phyloP scores from a whole-genome alignment of 164 flowering plant species.

The Piper betle region DNA sequence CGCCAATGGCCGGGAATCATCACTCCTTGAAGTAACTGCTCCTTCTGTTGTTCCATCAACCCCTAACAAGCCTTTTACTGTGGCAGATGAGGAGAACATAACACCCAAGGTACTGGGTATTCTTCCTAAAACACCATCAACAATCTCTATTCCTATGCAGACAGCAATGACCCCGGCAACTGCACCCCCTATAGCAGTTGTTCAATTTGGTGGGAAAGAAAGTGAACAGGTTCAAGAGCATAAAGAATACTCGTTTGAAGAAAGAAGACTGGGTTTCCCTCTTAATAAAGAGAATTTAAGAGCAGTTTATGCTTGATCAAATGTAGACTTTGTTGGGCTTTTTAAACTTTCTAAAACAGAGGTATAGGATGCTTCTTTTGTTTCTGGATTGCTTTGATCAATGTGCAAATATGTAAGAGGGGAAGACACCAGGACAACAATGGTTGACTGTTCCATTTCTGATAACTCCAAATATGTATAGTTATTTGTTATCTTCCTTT shows the following conservation, averaged over 20 bases:
- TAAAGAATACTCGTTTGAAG: slow-evolving; percentile 55
- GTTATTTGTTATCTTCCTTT: no score
- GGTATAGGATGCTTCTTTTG: slow-evolving; percentile 14
- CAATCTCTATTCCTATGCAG: slow-evolving; percentile 64
- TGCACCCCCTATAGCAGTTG: slow-evolving; percentile 19
- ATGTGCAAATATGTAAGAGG: background rate
- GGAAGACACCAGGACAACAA: background rate
- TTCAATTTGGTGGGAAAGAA: slow-evolving; percentile 1
- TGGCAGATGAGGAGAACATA: slow-evolving; percentile 25
- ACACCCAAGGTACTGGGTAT: slow-evolving; percentile 37
- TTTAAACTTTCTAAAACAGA: background rate
- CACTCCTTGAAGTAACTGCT: slow-evolving; percentile 12
- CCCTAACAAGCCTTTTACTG: slow-evolving; percentile 13
- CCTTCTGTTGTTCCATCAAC: slow-evolving; percentile 24
- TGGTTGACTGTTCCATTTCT: background rate
- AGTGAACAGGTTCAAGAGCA: slow-evolving; percentile 6
- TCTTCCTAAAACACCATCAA: slow-evolving; percentile 45
- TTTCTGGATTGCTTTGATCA: background rate
- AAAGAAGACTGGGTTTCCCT: slow-evolving; percentile 46
- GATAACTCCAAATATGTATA: no score
- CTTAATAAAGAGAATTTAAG: slow-evolving; percentile 4
- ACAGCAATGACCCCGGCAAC: slow-evolving; percentile 41
- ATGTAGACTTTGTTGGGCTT: background rate
- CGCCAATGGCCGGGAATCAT: slow-evolving; percentile 14
- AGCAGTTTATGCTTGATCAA: slow-evolving; percentile 2